Base-by-base conservation (phyloP, 352 stramenopile genomes). In the Pseudoperonospora humuli region DNA sequence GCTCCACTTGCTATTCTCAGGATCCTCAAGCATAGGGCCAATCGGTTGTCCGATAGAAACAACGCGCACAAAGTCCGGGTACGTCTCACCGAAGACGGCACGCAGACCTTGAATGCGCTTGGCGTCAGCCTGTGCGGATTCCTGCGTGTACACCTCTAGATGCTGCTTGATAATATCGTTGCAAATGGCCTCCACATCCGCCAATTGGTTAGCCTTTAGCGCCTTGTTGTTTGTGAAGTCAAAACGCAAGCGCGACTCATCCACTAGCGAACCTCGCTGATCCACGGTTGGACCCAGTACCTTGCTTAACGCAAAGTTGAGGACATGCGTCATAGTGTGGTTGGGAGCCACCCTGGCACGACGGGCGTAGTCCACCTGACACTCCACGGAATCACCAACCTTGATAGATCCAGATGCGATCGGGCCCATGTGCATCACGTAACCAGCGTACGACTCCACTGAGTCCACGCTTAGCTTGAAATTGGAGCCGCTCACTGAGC, bases 321-420 rank as follows among this genome's bases (percentile, higher is more conserved):
- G 79, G 34, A 98, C 84, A 75, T 99, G 97, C 21, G 97, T 99
- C 93, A 98, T 98, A 40, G 95, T 98, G 74, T 99, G 97, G 67
- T 99, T 99, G 7, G 95, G 95, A 24, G 94, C 95, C 38, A 99
- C 75, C 61, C 93, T 85, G 53, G 77, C 65, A 54, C 96, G 82
- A 32, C 89, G 76, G 32, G 70, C 64, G 47, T 98, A 99, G 74
- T 99, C 93, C 5, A 99, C 96, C 31, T 89, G 47, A 29, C 77
- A 89, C 34, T 77, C 69, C 7, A 98, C 84, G 3, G 50, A 45
- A 50, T 95, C 78, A 32, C 89, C 92, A 27, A 97, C 80, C 47
- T 86, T 85, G 45, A 93, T 67, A 17, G 63, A 65, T 8, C 81
- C 84, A 13, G 50, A 62, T 7, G 59, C 39, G 35, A 95, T 57